These are phyloP conservation scores for Cornus suecica DNA, from an alignment of 148 eudicot genomes.

Conservation along the genomic window DNA sequence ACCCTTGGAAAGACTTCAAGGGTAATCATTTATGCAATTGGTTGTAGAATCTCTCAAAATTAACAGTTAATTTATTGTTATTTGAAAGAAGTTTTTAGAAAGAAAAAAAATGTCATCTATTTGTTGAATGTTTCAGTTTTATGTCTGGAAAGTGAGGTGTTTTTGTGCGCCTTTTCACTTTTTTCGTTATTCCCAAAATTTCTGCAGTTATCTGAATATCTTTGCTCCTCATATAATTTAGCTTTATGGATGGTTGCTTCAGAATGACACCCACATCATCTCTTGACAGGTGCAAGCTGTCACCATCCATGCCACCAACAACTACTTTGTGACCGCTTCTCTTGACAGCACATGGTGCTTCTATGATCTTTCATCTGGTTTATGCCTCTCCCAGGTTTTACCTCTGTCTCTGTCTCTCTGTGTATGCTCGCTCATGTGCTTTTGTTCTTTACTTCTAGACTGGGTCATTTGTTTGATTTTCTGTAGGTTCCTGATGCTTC, in stretches of 20 bases:
- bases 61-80: no score
- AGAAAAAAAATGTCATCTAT: no score
- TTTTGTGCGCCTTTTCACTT: not conserved
- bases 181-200: not conserved
- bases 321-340: conserved; percentile 84
- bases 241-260: not conserved
- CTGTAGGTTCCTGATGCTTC: conserved; percentile 75
- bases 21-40: no score
- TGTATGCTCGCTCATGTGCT: not conserved
- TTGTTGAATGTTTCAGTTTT: not conserved
- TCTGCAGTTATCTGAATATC: not conserved
- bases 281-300: conserved; percentile 85
- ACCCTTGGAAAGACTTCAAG: no score
- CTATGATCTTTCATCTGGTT: conserved; percentile 74
- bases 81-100: no score
- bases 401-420: conserved; percentile 14
- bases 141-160: no score
- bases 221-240: not conserved
- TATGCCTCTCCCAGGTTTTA: conserved; percentile 83
- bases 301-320: conserved; percentile 84
- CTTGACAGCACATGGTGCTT: conserved; percentile 96
- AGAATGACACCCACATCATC: not conserved
- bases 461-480: conserved; percentile 1
- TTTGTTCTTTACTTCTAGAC: not conserved
- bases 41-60: no score